Evolutionary conservation across 2,329 filamentous ascomycete species (phyloP), one percentile per base, ranked within the genome.

Genomic region (Cordyceps fumosorosea): DNA sequence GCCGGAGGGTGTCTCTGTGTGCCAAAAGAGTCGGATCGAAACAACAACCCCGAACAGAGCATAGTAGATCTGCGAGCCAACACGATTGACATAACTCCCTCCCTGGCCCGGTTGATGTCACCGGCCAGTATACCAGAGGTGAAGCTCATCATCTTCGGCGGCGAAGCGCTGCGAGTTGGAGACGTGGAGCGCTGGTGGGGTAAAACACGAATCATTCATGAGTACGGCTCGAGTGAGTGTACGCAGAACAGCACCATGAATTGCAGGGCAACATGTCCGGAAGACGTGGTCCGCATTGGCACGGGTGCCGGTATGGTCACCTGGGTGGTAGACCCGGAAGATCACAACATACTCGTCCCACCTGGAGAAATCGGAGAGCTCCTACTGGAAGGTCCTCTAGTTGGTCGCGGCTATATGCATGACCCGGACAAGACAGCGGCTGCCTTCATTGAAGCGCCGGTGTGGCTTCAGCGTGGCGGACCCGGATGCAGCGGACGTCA

Each of bases 381-480:
- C 16, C 64, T 74, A 3, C 62, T 80, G 22, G 75, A 75, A 62
- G 77, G 78, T 0, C 81, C 80, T 0, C 74, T 77, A 2, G 75
- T 84, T 11, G 80, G 77, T 16, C 71, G 75, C 50, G 80, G 81
- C 34, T 85, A 84, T 63, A 69, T 82, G 16, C 77, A 80, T 56
- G 68, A 74, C 26, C 26, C 69, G 0, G 59, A 53, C 5, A 66
- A 65, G 54, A 75, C 79, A 72, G 63, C 72, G 59, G 20, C 62
- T 0, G 66, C 66, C 0, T 75, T 74, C 37, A 68, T 74, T 40
- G 26, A 68, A 20, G 56, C 64, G 40, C 68, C 67, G 1, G n/a
- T 47, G 2, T 69, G 67, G 68, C 48, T 47, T 3, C 29, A 22
- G 1, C 66, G 65, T 8, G n/a, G n/a, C n/a, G n/a, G 18, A 0